Evolutionary conservation across 148 eudicot genomes (phyloP).

Genomic region (Arbutus unedo): DNA sequence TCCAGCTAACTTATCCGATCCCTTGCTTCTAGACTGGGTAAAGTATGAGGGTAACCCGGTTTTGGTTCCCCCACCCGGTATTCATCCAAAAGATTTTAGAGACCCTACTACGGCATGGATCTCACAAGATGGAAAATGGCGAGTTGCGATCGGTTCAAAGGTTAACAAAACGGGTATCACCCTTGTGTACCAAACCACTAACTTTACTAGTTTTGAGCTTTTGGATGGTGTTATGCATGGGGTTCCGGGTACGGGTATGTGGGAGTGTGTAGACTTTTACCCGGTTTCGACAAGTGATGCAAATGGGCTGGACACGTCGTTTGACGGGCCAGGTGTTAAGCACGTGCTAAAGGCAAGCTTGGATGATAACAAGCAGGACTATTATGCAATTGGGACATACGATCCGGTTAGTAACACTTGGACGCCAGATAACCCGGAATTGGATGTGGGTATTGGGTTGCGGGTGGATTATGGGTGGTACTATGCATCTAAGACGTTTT

Average conservation of each 20-base stretch:
- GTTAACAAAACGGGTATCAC: constrained; percentile 59
- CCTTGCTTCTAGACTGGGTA: constrained; percentile 78
- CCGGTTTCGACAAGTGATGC: constrained; percentile 52
- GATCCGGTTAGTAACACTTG: constrained; percentile 46
- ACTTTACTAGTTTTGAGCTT: constrained; percentile 56
- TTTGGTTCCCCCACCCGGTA: constrained; percentile 72
- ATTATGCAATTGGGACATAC: constrained; percentile 73
- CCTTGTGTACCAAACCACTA: constrained; percentile 52
- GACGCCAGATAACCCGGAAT: constrained; percentile 70
- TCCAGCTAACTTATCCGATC: constrained; percentile 86
- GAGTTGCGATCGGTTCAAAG: constrained; percentile 68
- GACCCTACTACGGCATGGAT: constrained; percentile 93
- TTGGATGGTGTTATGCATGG: constrained; percentile 50
- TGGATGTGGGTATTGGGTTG: constrained; percentile 82
- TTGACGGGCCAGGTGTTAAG: constrained; percentile 58
- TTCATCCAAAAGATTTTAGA: constrained; percentile 57
- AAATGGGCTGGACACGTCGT: constrained; percentile 73
- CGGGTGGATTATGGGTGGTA: constrained; percentile 74
- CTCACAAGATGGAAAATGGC: constrained; percentile 67
- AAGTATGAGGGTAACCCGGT: constrained; percentile 77
- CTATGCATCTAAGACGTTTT: constrained; percentile 90
- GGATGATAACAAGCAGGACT: constrained; percentile 65
- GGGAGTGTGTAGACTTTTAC: constrained; percentile 95
- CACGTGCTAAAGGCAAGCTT: constrained; percentile 78
- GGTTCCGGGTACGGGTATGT: constrained; percentile 88